phyloP scores from a whole-genome alignment of 352 stramenopile species.

The Pythium apleroticum region DNA sequence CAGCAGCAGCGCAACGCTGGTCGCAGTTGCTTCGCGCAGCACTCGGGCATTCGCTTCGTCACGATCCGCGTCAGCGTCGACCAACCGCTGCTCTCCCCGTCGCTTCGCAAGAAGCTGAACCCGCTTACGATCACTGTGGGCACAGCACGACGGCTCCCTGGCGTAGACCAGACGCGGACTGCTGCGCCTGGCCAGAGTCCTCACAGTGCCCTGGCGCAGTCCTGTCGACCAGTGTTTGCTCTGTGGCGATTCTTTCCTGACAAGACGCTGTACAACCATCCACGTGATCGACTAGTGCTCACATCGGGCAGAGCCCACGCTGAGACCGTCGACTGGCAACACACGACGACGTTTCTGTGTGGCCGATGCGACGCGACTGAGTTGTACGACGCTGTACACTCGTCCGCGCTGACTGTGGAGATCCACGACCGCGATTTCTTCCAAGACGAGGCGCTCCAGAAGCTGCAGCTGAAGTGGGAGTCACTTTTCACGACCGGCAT shows the following conservation, averaged over 20 bases:
- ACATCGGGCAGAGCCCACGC: conserved; percentile 6
- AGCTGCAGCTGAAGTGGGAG: conserved; percentile 64
- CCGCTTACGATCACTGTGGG: conserved; percentile 62
- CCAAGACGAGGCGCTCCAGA: conserved; percentile 34
- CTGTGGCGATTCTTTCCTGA: conserved; percentile 54
- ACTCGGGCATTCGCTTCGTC: conserved; percentile 45
- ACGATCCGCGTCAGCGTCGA: conserved; percentile 52
- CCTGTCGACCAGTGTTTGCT: conserved; percentile 62
- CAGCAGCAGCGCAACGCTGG: not conserved
- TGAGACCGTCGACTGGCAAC: conserved; percentile 37
- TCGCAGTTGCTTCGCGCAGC: conserved; percentile 33
- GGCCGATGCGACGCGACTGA: conserved; percentile 36
- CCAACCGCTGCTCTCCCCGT: conserved; percentile 41
- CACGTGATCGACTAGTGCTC: conserved; percentile 15
- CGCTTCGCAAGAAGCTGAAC: conserved; percentile 53
- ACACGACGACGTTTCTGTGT: conserved; percentile 58
- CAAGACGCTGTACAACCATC: conserved; percentile 20
- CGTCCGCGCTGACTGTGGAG: conserved; percentile 42
- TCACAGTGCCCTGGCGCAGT: conserved; percentile 38
- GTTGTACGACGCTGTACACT: conserved; percentile 55
- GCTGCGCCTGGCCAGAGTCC: conserved; percentile 26
- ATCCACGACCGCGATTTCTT: conserved; percentile 71
- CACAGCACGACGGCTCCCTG: conserved; percentile 48
- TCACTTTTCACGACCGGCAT: conserved; percentile 40
- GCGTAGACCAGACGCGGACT: conserved; percentile 27